Conservation (phyloP, 2,329 filamentous ascomycete genomes). For the Monilinia fructigena region DNA sequence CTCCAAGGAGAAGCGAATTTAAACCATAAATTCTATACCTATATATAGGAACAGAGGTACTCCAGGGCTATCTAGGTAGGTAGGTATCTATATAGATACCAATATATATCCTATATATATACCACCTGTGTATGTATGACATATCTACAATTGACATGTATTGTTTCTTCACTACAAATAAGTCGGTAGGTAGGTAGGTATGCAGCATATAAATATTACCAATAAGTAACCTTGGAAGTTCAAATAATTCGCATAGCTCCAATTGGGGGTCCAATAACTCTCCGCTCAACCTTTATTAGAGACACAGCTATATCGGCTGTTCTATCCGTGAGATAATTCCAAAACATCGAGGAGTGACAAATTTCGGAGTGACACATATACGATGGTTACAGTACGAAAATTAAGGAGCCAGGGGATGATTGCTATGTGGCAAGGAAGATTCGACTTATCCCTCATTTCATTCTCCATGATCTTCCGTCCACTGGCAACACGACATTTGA, state of each 20-base stretch:
- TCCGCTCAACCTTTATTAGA: not conserved
- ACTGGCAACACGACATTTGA: not conserved
- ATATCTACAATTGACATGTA: not conserved
- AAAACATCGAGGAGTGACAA: constrained; percentile 1
- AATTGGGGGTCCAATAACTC: no score
- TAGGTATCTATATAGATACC: no score
- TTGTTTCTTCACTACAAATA: no score
- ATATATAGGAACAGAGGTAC: no score
- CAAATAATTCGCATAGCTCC: not conserved
- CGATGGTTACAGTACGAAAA: constrained; percentile 16
- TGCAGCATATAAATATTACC: no score
- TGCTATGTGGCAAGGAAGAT: not conserved
- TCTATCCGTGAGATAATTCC: not conserved
- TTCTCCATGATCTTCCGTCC: not conserved
- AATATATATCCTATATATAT: no score
- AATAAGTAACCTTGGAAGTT: not conserved
- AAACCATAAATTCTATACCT: no score
- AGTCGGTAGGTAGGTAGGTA: no score
- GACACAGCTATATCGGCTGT: not conserved
- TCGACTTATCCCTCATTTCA: not conserved
- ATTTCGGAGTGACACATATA: constrained; percentile 12
- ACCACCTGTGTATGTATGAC: not conserved
- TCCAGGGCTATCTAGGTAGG: no score
- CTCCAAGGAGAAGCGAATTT: no score
- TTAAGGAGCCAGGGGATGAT: not conserved